phyloP scores from a whole-genome alignment of 1,284 basidiomycete genomes.

The Apiotrichum mycotoxinovorans region DNA sequence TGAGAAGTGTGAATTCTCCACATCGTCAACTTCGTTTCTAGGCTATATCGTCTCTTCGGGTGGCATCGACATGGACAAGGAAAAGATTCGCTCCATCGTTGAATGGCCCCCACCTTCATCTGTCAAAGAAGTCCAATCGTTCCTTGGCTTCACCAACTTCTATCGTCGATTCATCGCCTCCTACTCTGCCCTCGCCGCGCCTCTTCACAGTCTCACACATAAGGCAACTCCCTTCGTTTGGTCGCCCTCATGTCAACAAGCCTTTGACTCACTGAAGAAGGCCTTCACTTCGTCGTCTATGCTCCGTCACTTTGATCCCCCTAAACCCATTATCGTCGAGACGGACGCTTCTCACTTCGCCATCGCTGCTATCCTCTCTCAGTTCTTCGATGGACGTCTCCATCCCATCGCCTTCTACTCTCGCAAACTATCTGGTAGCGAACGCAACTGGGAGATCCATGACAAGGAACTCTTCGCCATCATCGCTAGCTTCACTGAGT shows the following conservation, averaged over 20 bases:
- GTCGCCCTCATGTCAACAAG: constrained; percentile 36
- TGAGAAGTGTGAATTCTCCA: constrained; percentile 50
- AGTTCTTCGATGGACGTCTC: constrained; percentile 31
- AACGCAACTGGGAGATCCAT: constrained; percentile 55
- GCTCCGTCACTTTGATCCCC: constrained; percentile 47
- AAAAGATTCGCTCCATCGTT: constrained; percentile 49
- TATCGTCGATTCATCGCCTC: constrained; percentile 50
- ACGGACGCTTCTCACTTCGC: constrained; percentile 42
- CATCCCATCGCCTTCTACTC: constrained; percentile 50
- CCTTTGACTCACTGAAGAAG: constrained; percentile 49
- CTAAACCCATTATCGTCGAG: constrained; percentile 35
- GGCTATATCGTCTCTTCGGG: constrained; percentile 48
- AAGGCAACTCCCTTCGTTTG: constrained; percentile 31
- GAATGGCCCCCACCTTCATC: constrained; percentile 50
- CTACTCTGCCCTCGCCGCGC: constrained; percentile 41
- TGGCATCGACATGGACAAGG: constrained; percentile 50
- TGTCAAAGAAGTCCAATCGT: constrained; percentile 45
- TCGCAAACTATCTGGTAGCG: constrained; percentile 37
- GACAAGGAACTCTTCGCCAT: constrained; percentile 56
- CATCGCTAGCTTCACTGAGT: constrained; percentile 48
- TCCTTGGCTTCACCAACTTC: constrained; percentile 52
- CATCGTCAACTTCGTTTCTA: constrained; percentile 43
- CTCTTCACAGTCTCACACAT: constrained; percentile 30
- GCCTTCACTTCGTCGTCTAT: constrained; percentile 47
- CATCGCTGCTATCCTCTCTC: constrained; percentile 36